Evolutionary conservation across 2,329 filamentous ascomycete species (phyloP).

Genomic region (Fusarium goolgardi): DNA sequence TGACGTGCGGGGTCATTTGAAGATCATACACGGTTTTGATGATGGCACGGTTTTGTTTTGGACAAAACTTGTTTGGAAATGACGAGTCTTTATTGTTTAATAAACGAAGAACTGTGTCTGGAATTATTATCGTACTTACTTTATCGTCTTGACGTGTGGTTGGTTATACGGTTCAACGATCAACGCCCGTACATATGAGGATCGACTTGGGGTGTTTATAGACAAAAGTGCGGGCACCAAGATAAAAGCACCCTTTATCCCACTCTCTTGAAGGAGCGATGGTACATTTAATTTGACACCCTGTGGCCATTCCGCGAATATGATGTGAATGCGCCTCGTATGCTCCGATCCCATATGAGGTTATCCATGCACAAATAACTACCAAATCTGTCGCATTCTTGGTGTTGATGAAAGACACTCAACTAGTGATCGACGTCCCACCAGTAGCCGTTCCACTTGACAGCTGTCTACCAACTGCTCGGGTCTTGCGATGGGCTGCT

Average conservation of each 20-base stretch:
- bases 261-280: too few species aligned
- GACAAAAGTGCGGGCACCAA: neutral
- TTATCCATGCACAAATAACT: rapidly evolving
- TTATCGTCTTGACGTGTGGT: neutral
- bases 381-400: neutral
- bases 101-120: neutral
- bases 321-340: rapidly evolving
- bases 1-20: neutral
- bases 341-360: neutral
- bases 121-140: neutral
- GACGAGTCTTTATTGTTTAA: neutral
- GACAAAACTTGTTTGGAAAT: neutral
- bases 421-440: neutral
- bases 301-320: too few species aligned
- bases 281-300: too few species aligned
- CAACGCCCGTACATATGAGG: neutral
- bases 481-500: neutral
- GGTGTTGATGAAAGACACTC: neutral
- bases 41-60: neutral
- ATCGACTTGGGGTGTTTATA: neutral
- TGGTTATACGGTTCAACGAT: neutral
- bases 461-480: neutral
- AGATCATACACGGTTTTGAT: neutral
- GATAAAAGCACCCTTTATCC: too few species aligned
- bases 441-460: neutral